phyloP scores from a whole-genome alignment of 805 yeast genomes.

The Wickerhamiella dianesei region DNA sequence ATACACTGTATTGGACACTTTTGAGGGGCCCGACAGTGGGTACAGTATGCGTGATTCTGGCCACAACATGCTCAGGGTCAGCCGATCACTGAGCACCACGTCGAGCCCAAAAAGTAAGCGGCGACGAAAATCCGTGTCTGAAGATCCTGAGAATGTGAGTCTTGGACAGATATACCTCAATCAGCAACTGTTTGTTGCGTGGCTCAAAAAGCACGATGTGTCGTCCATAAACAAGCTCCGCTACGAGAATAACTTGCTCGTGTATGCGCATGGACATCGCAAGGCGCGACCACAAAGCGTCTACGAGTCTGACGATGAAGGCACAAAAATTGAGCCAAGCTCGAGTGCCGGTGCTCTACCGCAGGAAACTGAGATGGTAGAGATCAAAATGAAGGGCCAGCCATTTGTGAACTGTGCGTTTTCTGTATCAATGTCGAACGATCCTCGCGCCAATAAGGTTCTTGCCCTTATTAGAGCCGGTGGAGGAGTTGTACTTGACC shows the following conservation, averaged over 20 bases:
- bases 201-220: background rate
- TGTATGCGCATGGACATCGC: background rate
- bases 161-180: background rate
- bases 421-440: background rate
- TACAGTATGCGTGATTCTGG: background rate
- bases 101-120: background rate
- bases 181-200: background rate
- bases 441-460: background rate
- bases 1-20: background rate
- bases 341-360: background rate
- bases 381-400: background rate
- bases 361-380: background rate
- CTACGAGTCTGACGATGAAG: background rate
- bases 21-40: background rate
- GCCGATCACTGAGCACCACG: background rate
- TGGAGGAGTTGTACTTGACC: conserved; percentile 9
- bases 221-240: background rate
- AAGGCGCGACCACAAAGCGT: background rate
- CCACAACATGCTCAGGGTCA: background rate
- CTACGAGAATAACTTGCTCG: background rate
- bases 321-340: background rate
- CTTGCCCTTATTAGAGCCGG: background rate
- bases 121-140: background rate
- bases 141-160: background rate
- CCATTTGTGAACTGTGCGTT: conserved; percentile 1